These are phyloP conservation scores for Penicillium carneum DNA, from an alignment of 2,329 filamentous ascomycete genomes.

Conservation along the genomic window DNA sequence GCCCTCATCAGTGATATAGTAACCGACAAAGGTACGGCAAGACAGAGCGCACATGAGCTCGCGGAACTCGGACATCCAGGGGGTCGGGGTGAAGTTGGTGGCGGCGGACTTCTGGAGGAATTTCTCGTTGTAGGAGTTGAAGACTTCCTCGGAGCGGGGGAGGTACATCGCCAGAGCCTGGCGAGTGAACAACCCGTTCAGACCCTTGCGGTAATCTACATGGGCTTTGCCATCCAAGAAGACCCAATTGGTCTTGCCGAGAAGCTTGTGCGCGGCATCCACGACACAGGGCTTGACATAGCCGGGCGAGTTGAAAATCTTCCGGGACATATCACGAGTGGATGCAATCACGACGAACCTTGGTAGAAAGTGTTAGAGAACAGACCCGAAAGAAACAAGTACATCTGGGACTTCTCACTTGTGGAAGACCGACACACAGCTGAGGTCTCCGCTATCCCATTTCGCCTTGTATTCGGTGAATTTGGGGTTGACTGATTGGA, in stretches of 20 bases:
- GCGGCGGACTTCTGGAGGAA: slow-evolving; percentile 79
- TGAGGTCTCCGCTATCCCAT: slow-evolving; percentile 88
- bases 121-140: slow-evolving; percentile 81
- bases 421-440: slow-evolving; percentile 98
- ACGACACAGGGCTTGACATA: slow-evolving; percentile 97
- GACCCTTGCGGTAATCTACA: slow-evolving; percentile 94
- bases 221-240: slow-evolving; percentile 95
- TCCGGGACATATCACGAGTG: slow-evolving; percentile 91
- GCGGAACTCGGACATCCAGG: slow-evolving; percentile 91
- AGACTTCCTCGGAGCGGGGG: slow-evolving; percentile 89
- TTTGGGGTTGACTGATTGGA: slow-evolving; percentile 88
- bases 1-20: slow-evolving; percentile 89
- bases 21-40: slow-evolving; percentile 93
- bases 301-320: slow-evolving; percentile 90
- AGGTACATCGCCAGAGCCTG: slow-evolving; percentile 86
- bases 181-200: slow-evolving; percentile 93
- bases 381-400: neutral
- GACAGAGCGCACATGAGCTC: slow-evolving; percentile 94
- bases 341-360: slow-evolving; percentile 98
- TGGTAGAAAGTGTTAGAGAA: slow-evolving; percentile 19
- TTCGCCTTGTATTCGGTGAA: slow-evolving; percentile 91
- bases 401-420: slow-evolving; percentile 68
- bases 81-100: slow-evolving; percentile 73
- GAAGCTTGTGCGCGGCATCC: slow-evolving; percentile 89
- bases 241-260: slow-evolving; percentile 92